These are phyloP conservation scores for Baeospora myosura DNA, from an alignment of 1,284 basidiomycete genomes.

Conservation along the genomic window DNA sequence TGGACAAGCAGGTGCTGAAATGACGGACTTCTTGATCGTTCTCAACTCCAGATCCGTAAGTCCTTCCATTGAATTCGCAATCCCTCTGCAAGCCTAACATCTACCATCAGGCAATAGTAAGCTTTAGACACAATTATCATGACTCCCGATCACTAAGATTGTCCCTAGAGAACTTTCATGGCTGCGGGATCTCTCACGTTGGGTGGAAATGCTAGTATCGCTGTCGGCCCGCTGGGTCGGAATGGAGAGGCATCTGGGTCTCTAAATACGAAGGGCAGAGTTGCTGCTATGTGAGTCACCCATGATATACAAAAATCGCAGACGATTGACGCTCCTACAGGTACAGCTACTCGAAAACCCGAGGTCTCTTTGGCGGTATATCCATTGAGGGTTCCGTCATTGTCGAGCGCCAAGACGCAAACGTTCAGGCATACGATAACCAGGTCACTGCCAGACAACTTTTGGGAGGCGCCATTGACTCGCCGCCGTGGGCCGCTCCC, in stretches of 20 bases:
- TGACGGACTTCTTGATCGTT: constrained; percentile 93
- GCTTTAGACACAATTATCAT: constrained; percentile 18
- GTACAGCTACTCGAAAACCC: constrained; percentile 93
- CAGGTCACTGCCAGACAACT: constrained; percentile 73
- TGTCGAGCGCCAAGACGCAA: constrained; percentile 89
- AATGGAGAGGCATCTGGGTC: constrained; percentile 91
- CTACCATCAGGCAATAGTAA: constrained; percentile 48
- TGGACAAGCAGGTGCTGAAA: constrained; percentile 76
- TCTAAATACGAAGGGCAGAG: constrained; percentile 78
- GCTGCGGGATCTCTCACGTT: constrained; percentile 86
- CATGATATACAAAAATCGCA: constrained; percentile 1
- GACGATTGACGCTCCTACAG: constrained; percentile 25
- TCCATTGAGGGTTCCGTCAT: constrained; percentile 94
- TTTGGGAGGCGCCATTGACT: constrained; percentile 67
- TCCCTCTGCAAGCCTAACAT: constrained; percentile 11
- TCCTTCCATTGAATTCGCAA: constrained; percentile 16
- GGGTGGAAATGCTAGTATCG: constrained; percentile 90
- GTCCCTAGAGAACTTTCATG: constrained; percentile 82
- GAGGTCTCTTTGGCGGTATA: constrained; percentile 82
- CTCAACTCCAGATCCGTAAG: constrained; percentile 75
- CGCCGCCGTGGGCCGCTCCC: constrained; percentile 70
- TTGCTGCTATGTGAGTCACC: constrained; percentile 78
- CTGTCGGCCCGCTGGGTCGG: constrained; percentile 88
- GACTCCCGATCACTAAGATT: background rate
- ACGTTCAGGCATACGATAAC: constrained; percentile 70